Evolutionary conservation across 1,139 yeast genomes (phyloP), one percentile per base, ranked within the genome.

Genomic region (Saccharomycopsis phalli): DNA sequence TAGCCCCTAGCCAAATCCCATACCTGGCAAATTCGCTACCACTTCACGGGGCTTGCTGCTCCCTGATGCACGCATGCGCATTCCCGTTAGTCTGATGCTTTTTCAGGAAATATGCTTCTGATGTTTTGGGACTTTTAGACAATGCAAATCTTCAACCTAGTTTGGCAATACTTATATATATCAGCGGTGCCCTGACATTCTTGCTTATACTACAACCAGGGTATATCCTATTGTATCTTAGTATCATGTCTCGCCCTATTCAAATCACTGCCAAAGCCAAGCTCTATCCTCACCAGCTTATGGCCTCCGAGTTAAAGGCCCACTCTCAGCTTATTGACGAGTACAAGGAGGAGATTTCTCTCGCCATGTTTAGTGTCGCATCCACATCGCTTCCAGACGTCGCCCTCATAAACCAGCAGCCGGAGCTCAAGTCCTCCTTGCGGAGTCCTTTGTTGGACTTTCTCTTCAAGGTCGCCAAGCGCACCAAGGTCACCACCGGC

Each of bases 401-500:
- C 29, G 67, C 68, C 40, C 60, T 76, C 40, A 74, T 75, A 49
- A 66, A 65, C 41, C 81, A 76, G 55, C 84, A 77, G 56, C 84
- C 83, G 28, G 78, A 75, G 52, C 60, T 76, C 48, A 68, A 73
- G n/a, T 63, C 69, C 16, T 55, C 63, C 2, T 63, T 68, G 18
- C 62, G 86, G 48, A 56, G 59, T 29, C 68, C 71, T 46, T 62
- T 76, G 35, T 66, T 76, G 38, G 80, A 76, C 49, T 76, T 76
- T 49, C 57, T 76, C 33, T 63, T 73, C 48, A 77, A 76, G 53
- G 66, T 76, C 60, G 64, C 80, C 14, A 62, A 70, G 31, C 62
- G 77, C 50, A 69, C 80, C 44, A 71, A 75, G 51, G 74, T 76
- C 37, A 62, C 78, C 8, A 75, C 76, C 23, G 78, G 76, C 47